A percentile compares a stretch with the other conserved stretches of the same genome.
These are phyloP conservation scores for Orychophragmus violaceus DNA, from an alignment of 345 rosid genomes.

Conservation along the genomic window DNA sequence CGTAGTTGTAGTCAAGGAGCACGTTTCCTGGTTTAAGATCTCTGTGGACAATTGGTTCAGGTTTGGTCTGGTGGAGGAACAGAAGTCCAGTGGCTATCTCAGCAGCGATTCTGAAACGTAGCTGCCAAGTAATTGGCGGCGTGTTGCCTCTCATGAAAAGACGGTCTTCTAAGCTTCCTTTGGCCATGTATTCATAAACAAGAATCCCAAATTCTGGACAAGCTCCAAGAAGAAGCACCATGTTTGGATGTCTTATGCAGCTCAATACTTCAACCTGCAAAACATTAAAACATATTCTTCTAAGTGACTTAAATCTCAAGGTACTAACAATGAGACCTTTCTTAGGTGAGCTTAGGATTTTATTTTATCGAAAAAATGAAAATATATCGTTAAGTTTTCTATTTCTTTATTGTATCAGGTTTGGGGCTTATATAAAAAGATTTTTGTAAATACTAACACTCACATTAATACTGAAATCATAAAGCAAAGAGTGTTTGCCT, in stretches of 20 bases:
- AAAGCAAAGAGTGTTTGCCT: too few relatives aligned
- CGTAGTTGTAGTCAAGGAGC: constrained; percentile 67
- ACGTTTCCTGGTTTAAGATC: constrained; percentile 92
- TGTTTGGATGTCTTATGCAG: constrained; percentile 90
- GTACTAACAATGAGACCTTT: too few relatives aligned
- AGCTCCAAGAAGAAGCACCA: constrained; percentile 95
- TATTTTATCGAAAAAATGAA: too few relatives aligned
- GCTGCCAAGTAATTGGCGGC: constrained; percentile 69
- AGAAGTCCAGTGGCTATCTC: constrained; percentile 79
- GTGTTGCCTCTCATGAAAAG: constrained; percentile 51
- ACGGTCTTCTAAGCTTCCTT: constrained; percentile 82
- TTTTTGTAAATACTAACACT: too few relatives aligned
- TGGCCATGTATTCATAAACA: constrained; percentile 87
- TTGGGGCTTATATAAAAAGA: too few relatives aligned
- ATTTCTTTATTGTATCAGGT: too few relatives aligned
- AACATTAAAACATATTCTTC: not conserved
- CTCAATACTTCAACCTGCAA: constrained; percentile 77
- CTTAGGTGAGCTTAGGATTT: too few relatives aligned
- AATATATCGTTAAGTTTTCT: too few relatives aligned
- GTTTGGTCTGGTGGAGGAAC: constrained; percentile 91
- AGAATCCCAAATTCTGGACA: constrained; percentile 84
- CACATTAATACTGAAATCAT: too few relatives aligned
- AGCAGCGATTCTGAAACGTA: constrained; percentile 80
- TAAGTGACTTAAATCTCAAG: too few relatives aligned
- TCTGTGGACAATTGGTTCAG: constrained; percentile 90